Evolutionary conservation across 306 rosid genomes (phyloP), one percentile per base, ranked within the genome.

Genomic region (Pterocarpus santalinus): DNA sequence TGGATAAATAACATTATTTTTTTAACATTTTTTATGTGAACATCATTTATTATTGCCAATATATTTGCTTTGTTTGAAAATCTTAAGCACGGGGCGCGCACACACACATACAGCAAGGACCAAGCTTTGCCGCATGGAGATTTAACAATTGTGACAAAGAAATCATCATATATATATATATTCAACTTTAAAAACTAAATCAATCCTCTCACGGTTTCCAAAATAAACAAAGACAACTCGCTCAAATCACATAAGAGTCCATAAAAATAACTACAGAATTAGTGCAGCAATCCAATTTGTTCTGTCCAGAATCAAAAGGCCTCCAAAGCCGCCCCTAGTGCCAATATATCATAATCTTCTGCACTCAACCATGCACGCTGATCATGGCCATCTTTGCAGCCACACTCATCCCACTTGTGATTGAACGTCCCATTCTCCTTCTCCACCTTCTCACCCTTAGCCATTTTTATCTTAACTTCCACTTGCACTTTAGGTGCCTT

Each of bases 291-390:
- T 14, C 9, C 3, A 51, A 51, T 3, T 51, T 52, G 22, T 44
- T 44, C 8, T 13, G 7, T 44, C 79, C 80, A 86, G 39, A 60
- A 51, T 84, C 74, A 84, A 68, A 86, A 83, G 22, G 90, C 89
- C 68, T 95, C 97, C 78, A 91, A 76, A 76, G 81, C 88, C 36
- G 89, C 88, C 12, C 87, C 89, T 4, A 89, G 70, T 0, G 91
- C 94, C 84, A 89, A 88, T 28, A 86, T 11, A 6, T 95, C 91
- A 76, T 86, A 88, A 77, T 91, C 89, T 39, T 80, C 89, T 14
- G 82, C 64, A 15, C 76, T 69, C 71, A 81, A 81, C 65, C 83
- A 81, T 15, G 81, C 57, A 67, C 73, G 47, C 0, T 58, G 73
- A 60, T 79, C 83, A 72, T 80, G 87, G 2, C 90, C 77, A 15